Percentiles rank a stretch among this genome's conserved stretches.
These are phyloP conservation scores for Carex kokanica DNA, from an alignment of 176 grass and related monocot species.

Conservation along the genomic window DNA sequence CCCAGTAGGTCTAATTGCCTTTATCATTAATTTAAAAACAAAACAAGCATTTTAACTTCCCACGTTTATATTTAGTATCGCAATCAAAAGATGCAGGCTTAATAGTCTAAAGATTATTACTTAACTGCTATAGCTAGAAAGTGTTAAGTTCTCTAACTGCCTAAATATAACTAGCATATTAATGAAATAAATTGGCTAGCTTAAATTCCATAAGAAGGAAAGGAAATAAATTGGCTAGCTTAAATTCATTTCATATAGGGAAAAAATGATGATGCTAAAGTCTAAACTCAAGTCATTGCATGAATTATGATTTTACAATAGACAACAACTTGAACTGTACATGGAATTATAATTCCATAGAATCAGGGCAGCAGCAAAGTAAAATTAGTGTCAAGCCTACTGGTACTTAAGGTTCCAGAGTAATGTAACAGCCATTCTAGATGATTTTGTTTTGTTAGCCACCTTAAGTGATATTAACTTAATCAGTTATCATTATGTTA, in stretches of 20 bases:
- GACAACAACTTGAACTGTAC: not conserved
- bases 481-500: not conserved
- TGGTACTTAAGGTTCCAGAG: not conserved
- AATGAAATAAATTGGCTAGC: slow-evolving; percentile 4
- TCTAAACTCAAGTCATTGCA: not conserved
- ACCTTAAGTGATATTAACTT: not conserved
- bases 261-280: not conserved
- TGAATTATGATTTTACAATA: not conserved
- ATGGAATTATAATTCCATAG: not conserved
- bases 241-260: not conserved
- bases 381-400: not conserved
- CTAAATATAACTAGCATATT: slow-evolving; percentile 1
- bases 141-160: not conserved
- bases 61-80: not conserved
- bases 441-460: not conserved
- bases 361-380: not conserved
- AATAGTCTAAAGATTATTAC: not conserved
- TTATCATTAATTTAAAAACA: not conserved
- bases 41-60: not conserved
- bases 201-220: not conserved
- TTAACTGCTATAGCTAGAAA: not conserved
- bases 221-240: not conserved
- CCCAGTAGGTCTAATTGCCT: not conserved
- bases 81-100: not conserved
- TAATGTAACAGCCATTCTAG: not conserved